Conservation (phyloP, 192 early-diverging fungal species). For the Fimicolochytrium jonesii region DNA sequence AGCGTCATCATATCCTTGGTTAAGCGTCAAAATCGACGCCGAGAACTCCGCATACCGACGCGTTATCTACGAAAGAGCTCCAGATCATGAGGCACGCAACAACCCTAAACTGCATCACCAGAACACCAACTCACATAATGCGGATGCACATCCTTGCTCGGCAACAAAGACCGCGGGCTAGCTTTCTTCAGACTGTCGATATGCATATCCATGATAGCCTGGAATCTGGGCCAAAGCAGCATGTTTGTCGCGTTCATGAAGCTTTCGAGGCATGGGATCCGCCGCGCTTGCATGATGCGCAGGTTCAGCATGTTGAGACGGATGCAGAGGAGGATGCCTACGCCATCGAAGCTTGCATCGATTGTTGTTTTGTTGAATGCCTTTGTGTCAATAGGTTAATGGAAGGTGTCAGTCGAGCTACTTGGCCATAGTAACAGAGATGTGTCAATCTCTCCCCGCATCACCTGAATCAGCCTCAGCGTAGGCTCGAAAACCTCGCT, state of each 20-base stretch:
- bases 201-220: slow-evolving; percentile 79
- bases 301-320: slow-evolving; percentile 80
- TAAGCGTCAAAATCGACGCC: slow-evolving; percentile 83
- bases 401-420: too few species aligned
- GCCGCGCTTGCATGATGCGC: slow-evolving; percentile 72
- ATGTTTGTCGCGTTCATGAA: slow-evolving; percentile 90
- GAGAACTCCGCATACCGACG: slow-evolving; percentile 91
- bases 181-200: slow-evolving; percentile 86
- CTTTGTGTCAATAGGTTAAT: too few species aligned
- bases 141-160: slow-evolving; percentile 68
- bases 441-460: slow-evolving; percentile 1
- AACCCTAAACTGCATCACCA: too few species aligned
- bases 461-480: slow-evolving; percentile 64
- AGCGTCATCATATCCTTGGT: slow-evolving; percentile 83
- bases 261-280: slow-evolving; percentile 75
- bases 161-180: slow-evolving; percentile 51
- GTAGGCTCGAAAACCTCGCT: slow-evolving; percentile 87
- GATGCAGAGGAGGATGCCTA: slow-evolving; percentile 86
- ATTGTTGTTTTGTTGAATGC: slow-evolving; percentile 61
- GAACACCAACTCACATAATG: slow-evolving; percentile 63
- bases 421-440: too few species aligned
- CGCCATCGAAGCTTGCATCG: slow-evolving; percentile 79
- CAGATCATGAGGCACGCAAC: too few species aligned
- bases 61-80: slow-evolving; percentile 51
- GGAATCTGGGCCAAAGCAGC: slow-evolving; percentile 84